Conservation (phyloP, 306 rosid genomes). For the Gleditsia sinensis region DNA sequence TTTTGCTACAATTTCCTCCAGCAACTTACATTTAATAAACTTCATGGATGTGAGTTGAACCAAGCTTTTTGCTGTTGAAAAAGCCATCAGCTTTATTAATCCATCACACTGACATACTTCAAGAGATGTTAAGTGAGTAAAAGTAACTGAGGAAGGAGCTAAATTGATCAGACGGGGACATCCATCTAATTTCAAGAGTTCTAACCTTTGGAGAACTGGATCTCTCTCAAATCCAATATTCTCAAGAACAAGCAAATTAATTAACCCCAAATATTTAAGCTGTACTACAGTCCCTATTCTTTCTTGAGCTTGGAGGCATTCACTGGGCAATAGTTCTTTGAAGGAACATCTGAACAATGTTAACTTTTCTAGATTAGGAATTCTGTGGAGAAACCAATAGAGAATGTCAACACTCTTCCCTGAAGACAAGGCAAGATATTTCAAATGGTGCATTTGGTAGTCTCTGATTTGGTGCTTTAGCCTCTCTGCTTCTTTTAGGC, state of each 20-base stretch:
- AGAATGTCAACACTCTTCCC: not conserved
- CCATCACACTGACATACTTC: not conserved
- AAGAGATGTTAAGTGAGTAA: conserved; percentile 20
- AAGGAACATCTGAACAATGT: not conserved
- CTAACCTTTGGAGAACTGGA: conserved; percentile 1
- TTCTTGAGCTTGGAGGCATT: not conserved
- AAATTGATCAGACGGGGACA: not conserved
- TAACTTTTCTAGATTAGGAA: conserved; percentile 21
- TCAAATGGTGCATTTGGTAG: not conserved
- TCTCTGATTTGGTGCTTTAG: not conserved
- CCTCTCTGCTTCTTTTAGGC: not conserved
- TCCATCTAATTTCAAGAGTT: not conserved
- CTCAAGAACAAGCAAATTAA: not conserved
- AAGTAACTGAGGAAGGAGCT: not conserved
- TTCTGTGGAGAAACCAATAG: conserved; percentile 27
- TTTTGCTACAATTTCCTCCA: conserved; percentile 7
- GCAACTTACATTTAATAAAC: not conserved
- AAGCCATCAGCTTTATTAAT: not conserved
- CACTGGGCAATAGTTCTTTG: not conserved
- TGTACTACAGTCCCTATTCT: not conserved
- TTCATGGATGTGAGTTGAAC: conserved; percentile 21
- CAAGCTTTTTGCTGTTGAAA: conserved; percentile 29
- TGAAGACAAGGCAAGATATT: conserved; percentile 8
- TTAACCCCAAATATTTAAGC: not conserved
- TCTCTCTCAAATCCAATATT: too few relatives aligned